phyloP scores from a whole-genome alignment of 495 filamentous ascomycete genomes.

The Hypoxylon trugodes region DNA sequence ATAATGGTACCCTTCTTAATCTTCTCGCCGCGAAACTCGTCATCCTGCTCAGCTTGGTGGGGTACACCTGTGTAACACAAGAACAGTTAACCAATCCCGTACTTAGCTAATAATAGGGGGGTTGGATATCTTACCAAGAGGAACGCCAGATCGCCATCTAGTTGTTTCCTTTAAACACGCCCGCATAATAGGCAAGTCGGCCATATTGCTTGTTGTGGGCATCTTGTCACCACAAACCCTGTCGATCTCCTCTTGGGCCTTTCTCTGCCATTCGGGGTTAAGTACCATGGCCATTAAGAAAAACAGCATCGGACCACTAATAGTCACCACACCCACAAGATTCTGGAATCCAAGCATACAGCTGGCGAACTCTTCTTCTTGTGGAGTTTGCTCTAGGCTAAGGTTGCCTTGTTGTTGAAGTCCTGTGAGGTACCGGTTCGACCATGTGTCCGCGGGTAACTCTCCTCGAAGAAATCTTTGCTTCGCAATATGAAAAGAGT shows the following conservation, averaged over 20 bases:
- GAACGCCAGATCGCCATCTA: slow-evolving; percentile 66
- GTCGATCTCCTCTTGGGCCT: slow-evolving; percentile 67
- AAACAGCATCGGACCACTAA: slow-evolving; percentile 56
- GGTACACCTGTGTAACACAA: slow-evolving; percentile 52
- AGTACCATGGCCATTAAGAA: slow-evolving; percentile 60
- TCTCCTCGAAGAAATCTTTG: slow-evolving; percentile 48
- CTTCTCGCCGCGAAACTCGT: slow-evolving; percentile 58
- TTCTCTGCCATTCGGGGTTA: slow-evolving; percentile 57
- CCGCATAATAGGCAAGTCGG: slow-evolving; percentile 58
- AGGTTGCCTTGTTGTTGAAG: slow-evolving; percentile 49
- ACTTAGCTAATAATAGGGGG: not conserved
- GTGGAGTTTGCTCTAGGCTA: slow-evolving; percentile 46
- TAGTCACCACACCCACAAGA: slow-evolving; percentile 58
- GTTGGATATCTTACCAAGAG: slow-evolving; percentile 47
- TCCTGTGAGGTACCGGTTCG: slow-evolving; percentile 56
- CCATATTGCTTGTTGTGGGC: slow-evolving; percentile 57
- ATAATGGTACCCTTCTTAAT: slow-evolving; percentile 62
- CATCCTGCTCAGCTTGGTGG: slow-evolving; percentile 59
- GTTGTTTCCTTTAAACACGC: slow-evolving; percentile 68
- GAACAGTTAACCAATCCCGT: not conserved
- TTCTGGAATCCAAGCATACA: slow-evolving; percentile 60
- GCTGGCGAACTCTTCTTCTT: slow-evolving; percentile 55
- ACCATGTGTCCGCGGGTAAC: slow-evolving; percentile 54
- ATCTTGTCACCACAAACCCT: slow-evolving; percentile 61
- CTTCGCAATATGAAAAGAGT: slow-evolving; percentile 52